Base-by-base conservation (phyloP, 352 stramenopile species). In the Pythium rhizo-oryzae region DNA sequence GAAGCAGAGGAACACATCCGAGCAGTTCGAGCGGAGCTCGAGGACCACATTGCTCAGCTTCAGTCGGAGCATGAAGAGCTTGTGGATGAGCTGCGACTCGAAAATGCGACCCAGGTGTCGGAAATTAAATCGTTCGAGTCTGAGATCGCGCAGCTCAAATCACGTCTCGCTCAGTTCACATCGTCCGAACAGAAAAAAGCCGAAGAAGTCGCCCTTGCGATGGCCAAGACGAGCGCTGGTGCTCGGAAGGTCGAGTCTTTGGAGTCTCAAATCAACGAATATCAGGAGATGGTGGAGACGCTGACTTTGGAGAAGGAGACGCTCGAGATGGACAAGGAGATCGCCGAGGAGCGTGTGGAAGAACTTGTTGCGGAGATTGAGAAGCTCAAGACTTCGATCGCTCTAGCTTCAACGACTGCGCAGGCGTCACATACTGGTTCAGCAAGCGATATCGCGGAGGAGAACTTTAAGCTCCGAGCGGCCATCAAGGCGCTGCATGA, bases 321-420 rank as follows among this genome's bases (percentile, higher is more conserved):
- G 6, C 62, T 95, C 21, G 87, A 93, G 50, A 93, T 94, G 86
- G 87, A 97, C 56, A 93, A 94, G 56, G 89, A 96, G 61, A 95
- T 96, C 61, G 87, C 89, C 0, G 86, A 97, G 60, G 89, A 97
- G 55, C 77, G 84, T 23, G 82, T 90, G 0, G 86, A 94, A 28
- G 87, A 96, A 47, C 67, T 90, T 11, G 69, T 85, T 41, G 77
- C 83, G 7, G 81, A 96, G 64, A 70, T 95, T 3, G 87, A 96
- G 53, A 87, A 89, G 53, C 65, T 96, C 6, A 94, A 91, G 54
- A 73, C 83, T 23, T 73, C 85, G 0, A 67, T 91, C 55, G 82
- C 84, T 15, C 62, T 93, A 2, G 78, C 72, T 0, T 67, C 78
- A 43, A 71, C 77, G 13, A 80, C 80, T 2, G 67, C 83, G 5